Evolutionary conservation across 2,329 filamentous ascomycete species (phyloP), one percentile per base, ranked within the genome.

Genomic region (Whalleya microplaca): DNA sequence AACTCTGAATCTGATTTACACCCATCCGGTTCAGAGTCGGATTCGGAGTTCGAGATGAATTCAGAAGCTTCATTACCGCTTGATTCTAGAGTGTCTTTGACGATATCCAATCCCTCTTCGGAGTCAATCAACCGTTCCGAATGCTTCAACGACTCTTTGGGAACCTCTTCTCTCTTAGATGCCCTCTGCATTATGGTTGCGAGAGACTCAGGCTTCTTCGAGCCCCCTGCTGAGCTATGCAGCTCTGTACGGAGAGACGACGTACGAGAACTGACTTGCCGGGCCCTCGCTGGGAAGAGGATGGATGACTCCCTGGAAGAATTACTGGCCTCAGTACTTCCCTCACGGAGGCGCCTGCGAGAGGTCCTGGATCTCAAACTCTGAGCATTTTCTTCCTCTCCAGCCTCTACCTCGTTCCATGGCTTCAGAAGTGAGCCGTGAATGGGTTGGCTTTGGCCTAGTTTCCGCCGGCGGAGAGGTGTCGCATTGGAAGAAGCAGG

Each of bases 401-500:
- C 23, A 19, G 19, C 8, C 29, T 60, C 53, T 1, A 46, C 42
- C 1, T 58, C 56, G 21, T 56, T 61, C 67, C 64, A 70, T 7
- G 68, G 67, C 32, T 67, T 66, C 41, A 66, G 48, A 21, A 72
- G 66, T 12, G 68, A 67, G n/a, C 56, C 45, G 27, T 66, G 64
- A 12, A 66, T 41, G 1, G 65, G 51, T 32, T 69, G 67, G 12
- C 54, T 55, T 23, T 64, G 64, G n/a, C 63, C 67, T 27, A 72
- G 56, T 56, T 71, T 71, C 20, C 70, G 58, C 23, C 69, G 64
- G 32, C 70, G 67, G 44, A 69, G 56, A 20, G 67, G 67, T n/a
- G 66, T 68, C 1, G 61, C 56, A 21, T 66, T 68, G 4, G 50
- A 45, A 5, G 32, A 37, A 18, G 55, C 52, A 40, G 50, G 3